These are phyloP conservation scores for Carex parvula DNA, from an alignment of 176 grass and related monocot genomes.

Conservation along the genomic window DNA sequence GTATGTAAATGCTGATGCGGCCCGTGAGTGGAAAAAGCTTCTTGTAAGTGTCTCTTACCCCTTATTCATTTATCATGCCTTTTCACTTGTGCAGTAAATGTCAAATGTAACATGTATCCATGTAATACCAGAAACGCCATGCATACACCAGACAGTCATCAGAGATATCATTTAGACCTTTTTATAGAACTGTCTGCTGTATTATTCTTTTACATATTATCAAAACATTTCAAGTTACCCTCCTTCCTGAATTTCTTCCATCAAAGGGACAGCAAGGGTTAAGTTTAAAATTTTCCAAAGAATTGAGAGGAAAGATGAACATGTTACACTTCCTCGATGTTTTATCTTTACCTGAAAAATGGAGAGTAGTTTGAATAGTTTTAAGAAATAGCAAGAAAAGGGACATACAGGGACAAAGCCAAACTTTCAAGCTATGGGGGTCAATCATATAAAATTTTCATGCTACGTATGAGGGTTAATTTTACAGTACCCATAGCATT, in stretches of 20 bases:
- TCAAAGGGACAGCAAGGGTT: not conserved
- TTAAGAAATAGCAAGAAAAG: not conserved
- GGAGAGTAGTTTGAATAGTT: not conserved
- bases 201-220: not conserved
- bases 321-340: not conserved
- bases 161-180: not conserved
- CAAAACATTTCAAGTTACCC: not conserved
- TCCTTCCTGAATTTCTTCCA: not conserved
- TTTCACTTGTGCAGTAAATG: not conserved
- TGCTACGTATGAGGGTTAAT: too few species aligned
- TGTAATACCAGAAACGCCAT: not conserved
- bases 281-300: not conserved
- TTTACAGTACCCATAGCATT: too few species aligned
- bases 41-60: constrained; percentile 53
- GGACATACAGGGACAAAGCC: not conserved
- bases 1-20: constrained; percentile 63
- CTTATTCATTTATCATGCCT: not conserved
- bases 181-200: not conserved
- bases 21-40: constrained; percentile 87
- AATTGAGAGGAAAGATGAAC: not conserved
- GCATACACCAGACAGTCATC: not conserved
- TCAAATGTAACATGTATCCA: not conserved
- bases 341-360: not conserved
- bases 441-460: too few species aligned
- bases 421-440: too few species aligned